Evolutionary conservation across 2,329 filamentous ascomycete species (phyloP).

Genomic region (Colletotrichum lindemuthianum): DNA sequence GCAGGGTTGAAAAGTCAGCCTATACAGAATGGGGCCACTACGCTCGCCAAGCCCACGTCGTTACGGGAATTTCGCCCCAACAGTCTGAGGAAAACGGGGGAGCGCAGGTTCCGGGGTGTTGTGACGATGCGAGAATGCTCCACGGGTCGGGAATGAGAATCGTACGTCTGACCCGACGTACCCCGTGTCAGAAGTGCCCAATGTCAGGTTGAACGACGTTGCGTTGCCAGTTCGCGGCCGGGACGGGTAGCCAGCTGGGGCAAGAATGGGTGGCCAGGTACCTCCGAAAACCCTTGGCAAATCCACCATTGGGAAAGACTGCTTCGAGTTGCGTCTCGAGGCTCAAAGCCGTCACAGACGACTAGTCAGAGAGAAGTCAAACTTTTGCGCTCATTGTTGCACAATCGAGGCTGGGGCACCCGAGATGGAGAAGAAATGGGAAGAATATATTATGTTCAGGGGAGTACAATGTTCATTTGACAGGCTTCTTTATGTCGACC

Average conservation of each 20-base stretch:
- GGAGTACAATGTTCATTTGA: neutral
- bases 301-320: no score
- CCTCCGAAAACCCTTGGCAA: no score
- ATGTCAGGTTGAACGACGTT: neutral
- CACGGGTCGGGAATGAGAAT: constrained; percentile 11
- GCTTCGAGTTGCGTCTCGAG: no score
- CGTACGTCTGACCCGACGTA: constrained; percentile 4
- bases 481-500: neutral
- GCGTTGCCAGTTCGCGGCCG: neutral
- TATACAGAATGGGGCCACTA: constrained; percentile 35
- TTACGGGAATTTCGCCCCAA: neutral
- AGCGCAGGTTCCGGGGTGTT: neutral
- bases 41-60: constrained; percentile 36
- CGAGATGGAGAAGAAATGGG: no score
- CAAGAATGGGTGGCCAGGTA: no score
- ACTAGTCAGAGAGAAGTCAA: no score
- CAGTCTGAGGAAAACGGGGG: neutral
- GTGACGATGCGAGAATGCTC: neutral
- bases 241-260: no score
- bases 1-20: neutral
- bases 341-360: no score
- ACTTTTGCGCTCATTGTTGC: no score
- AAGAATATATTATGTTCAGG: no score
- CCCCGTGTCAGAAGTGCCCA: constrained; percentile 3
- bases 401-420: no score